Evolutionary conservation across 495 filamentous ascomycete genomes (phyloP).

Genomic region (Barbatosphaeria neglecta): DNA sequence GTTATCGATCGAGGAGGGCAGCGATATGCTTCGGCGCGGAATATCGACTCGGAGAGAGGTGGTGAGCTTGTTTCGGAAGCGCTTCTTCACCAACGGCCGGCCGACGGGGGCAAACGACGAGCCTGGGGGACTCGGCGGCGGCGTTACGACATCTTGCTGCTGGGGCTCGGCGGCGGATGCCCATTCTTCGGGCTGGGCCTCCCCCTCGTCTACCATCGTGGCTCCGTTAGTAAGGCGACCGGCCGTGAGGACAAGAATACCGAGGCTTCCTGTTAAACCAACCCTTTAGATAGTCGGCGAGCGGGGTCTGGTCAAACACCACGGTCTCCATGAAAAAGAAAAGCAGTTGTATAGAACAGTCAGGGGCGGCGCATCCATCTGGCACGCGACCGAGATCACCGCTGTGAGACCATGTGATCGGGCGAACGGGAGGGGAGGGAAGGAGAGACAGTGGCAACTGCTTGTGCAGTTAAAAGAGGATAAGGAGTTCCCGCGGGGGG

Average conservation of each 20-base stretch:
- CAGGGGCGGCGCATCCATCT: conserved; percentile 18
- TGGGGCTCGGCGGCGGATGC: conserved; percentile 25
- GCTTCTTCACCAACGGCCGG: conserved; percentile 51
- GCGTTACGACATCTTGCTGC: conserved; percentile 1
- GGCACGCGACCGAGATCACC: conserved; percentile 10
- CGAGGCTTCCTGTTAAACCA: conserved; percentile 16
- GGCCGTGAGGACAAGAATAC: no score
- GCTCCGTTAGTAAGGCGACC: neutral
- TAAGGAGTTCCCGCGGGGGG: no score
- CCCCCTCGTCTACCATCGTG: conserved; percentile 23
- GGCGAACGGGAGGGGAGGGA: conserved; percentile 1
- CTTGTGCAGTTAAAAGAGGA: no score
- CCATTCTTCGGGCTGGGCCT: conserved; percentile 27
- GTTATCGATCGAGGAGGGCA: conserved; percentile 14
- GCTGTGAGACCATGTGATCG: conserved; percentile 4
- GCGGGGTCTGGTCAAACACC: conserved; percentile 78
- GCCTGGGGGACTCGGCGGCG: conserved; percentile 29
- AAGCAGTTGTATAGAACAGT: conserved; percentile 16
- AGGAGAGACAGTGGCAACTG: neutral
- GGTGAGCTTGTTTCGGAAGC: conserved; percentile 54
- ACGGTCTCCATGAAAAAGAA: conserved; percentile 72
- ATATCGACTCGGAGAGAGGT: conserved; percentile 47
- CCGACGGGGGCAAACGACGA: conserved; percentile 68
- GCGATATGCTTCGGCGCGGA: conserved; percentile 31
- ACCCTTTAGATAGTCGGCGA: conserved; percentile 94